phyloP scores from a whole-genome alignment of 371 early-diverging fungal species.

The Lichtheimia hyalospora region DNA sequence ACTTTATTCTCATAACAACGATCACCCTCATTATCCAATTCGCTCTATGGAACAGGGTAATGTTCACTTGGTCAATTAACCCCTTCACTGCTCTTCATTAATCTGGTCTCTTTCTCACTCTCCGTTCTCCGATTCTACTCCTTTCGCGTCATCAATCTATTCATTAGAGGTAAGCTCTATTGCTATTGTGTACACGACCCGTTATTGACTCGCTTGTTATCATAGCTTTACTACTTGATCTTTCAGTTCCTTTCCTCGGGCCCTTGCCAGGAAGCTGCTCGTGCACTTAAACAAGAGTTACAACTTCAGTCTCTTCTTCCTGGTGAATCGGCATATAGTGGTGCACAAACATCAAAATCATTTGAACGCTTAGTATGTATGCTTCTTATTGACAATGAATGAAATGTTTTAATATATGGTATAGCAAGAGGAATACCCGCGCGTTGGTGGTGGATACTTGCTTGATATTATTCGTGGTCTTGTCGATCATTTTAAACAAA shows the following conservation, averaged over 20 bases:
- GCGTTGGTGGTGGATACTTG: background rate
- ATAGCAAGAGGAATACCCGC: background rate
- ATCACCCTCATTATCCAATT: background rate
- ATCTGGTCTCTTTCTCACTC: background rate
- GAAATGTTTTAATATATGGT: background rate
- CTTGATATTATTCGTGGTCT: background rate
- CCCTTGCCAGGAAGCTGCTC: constrained; percentile 55
- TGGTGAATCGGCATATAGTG: constrained; percentile 54
- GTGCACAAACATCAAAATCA: background rate
- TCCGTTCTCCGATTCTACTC: background rate
- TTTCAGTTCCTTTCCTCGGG: constrained; percentile 58
- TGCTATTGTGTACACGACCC: background rate
- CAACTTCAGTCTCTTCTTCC: constrained; percentile 65
- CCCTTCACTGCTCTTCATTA: background rate
- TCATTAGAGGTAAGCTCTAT: constrained; percentile 1
- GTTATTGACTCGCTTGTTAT: background rate
- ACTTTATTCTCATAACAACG: background rate
- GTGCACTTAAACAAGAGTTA: constrained; percentile 47
- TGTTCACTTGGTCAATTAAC: background rate
- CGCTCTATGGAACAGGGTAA: constrained; percentile 13
- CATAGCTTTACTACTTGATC: constrained; percentile 63
- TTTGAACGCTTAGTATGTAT: background rate
- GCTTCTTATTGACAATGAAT: background rate
- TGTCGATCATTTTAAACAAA: background rate
- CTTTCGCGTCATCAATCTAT: constrained; percentile 7